Evolutionary conservation across 2,329 filamentous ascomycete genomes (phyloP).

Genomic region (Fusarium nurragi): DNA sequence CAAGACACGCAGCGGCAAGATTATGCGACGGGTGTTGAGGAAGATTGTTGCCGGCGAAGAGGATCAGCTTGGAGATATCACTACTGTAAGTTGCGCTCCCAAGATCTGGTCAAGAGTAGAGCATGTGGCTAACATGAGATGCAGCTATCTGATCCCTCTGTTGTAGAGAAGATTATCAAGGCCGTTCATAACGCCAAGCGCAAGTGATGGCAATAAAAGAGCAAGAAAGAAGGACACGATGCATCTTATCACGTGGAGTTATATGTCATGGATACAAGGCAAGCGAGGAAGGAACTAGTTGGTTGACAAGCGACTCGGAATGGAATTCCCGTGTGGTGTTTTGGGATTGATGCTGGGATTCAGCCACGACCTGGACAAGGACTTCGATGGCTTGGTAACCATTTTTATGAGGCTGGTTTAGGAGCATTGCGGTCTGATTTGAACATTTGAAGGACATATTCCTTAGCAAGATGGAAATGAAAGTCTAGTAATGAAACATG

Average conservation of each 20-base stretch:
- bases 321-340: constrained; percentile 39
- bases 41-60: constrained; percentile 98
- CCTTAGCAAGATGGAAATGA: constrained; percentile 27
- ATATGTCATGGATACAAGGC: constrained; percentile 43
- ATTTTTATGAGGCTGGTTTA: constrained; percentile 34
- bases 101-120: neutral
- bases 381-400: constrained; percentile 31
- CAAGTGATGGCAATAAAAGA: constrained; percentile 51
- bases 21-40: constrained; percentile 95
- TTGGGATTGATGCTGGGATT: constrained; percentile 39
- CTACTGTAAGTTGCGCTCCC: constrained; percentile 72
- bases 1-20: constrained; percentile 98
- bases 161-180: constrained; percentile 90
- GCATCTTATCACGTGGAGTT: constrained; percentile 40
- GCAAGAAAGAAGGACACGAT: constrained; percentile 4
- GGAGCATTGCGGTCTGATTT: constrained; percentile 38
- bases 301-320: constrained; percentile 21
- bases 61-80: constrained; percentile 92
- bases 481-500: constrained; percentile 21
- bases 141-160: constrained; percentile 86
- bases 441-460: constrained; percentile 10
- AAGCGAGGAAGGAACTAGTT: constrained; percentile 28
- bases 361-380: constrained; percentile 35
- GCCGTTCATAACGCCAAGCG: constrained; percentile 73
- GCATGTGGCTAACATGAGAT: constrained; percentile 30